Evolutionary conservation across 1,139 yeast genomes (phyloP), one percentile per base, ranked within the genome.

Genomic region (Hansenula anomala): DNA sequence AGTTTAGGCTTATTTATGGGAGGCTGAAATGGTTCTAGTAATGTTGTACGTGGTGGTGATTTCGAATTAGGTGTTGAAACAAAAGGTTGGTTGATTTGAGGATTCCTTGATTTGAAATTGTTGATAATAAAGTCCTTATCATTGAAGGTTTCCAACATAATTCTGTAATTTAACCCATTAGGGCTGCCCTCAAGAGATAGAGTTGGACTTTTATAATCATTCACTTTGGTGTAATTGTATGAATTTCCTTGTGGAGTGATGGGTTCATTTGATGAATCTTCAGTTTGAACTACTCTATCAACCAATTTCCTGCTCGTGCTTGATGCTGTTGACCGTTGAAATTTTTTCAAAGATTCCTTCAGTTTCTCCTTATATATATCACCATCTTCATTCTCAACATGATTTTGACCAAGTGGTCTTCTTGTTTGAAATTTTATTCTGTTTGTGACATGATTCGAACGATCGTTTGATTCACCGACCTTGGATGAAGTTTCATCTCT

Each of bases 261-360:
- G n/a, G n/a, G n/a, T n/a, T n/a, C n/a, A n/a, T n/a, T n/a, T n/a
- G n/a, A n/a, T n/a, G n/a, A n/a, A 9, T 20, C 23, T 1, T 34
- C 38, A 4, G 40, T 40, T 30, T 38, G 43, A 6, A 36, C 33
- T 11, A 33, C 29, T 13, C 28, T 38, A 25, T 42, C 44, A 9
- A 32, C 23, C 20, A n/a, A 22, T 25, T 4, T 13, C 3, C 16
- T 3, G 20, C 12, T 18, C n/a, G n/a, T n/a, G n/a, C n/a, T 13
- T n/a, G 19, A n/a, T 14, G 20, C 11, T 12, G 16, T 10, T 3
- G 4, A 18, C 12, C 16, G n/a, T 18, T 24, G 34, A 32, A 43
- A 33, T 14, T 30, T 33, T 6, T 35, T 34, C 10, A 46, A 22
- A 4, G 49, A 43, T 6, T 33, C 34, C 27, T 34, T 34, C 9